Conservation (phyloP, 371 early-diverging fungal genomes). For the Mucor piriformis region DNA sequence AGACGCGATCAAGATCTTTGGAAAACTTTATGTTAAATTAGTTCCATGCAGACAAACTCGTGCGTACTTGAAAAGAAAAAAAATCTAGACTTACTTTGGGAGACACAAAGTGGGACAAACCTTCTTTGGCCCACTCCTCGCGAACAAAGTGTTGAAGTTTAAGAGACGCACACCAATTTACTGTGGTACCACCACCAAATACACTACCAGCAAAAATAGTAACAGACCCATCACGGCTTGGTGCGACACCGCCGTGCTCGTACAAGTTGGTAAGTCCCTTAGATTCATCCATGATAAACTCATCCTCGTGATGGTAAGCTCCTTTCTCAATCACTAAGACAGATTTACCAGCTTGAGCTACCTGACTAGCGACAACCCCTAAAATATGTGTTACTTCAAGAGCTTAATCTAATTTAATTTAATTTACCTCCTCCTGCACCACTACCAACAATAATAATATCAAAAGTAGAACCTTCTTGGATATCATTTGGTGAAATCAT, state of each 20-base stretch:
- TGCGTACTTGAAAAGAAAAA: too few species aligned
- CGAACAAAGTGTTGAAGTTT: conserved; percentile 67
- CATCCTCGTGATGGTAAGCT: conserved; percentile 56
- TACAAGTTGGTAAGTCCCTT: conserved; percentile 54
- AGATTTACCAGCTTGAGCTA: conserved; percentile 69
- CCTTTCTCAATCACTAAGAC: conserved; percentile 81
- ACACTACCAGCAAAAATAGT: conserved; percentile 62
- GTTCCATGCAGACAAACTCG: too few species aligned
- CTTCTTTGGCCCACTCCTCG: conserved; percentile 74
- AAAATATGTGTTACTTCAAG: background rate
- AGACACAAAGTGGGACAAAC: conserved; percentile 60
- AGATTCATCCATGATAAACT: conserved; percentile 53
- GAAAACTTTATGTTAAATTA: conserved; percentile 38
- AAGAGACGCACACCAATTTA: conserved; percentile 74
- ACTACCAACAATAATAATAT: conserved; percentile 75
- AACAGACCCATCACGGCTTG: conserved; percentile 51
- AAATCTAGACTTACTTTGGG: conserved; percentile 21
- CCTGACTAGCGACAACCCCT: conserved; percentile 69
- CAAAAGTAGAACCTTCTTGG: conserved; percentile 44
- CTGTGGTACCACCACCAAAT: conserved; percentile 74
- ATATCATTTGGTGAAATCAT: conserved; percentile 22
- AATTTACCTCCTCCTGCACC: conserved; percentile 77
- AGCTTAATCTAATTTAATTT: too few species aligned
- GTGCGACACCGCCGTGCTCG: conserved; percentile 49
- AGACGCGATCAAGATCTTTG: conserved; percentile 57